Evolutionary conservation across 768 basidiomycete species (phyloP), one percentile per base, ranked within the genome.

Genomic region (Russula sp.): DNA sequence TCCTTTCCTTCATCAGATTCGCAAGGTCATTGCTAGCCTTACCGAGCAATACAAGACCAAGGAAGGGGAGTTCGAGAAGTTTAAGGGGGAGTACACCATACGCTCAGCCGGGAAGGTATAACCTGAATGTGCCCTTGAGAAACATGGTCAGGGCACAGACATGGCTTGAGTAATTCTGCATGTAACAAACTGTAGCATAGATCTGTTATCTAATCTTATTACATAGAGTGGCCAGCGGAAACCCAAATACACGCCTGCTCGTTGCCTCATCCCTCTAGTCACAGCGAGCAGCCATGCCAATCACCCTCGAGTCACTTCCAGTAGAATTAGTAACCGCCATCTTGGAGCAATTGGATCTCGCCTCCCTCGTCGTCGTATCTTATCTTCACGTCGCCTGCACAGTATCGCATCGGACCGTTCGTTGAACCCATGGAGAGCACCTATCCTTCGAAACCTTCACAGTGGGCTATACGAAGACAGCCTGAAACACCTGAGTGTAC

Each of bases 11-110:
- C 57, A 68, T 54, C 73, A 97, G 92, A 96, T 98, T 67, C 84
- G 82, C 65, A 88, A 87, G 66, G 91, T 94, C 26, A 80, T 98
- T 52, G 74, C 85, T 34, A 88, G 79, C 50, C 81, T 98, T 63
- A 79, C 89, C 30, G 88, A 89, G 66, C 92, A 94, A 76, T 95
- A 98, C 80, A 93, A 92, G 76, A 77, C 81, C 57, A 94, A 91
- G 75, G 95, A 94, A 70, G 81, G 84, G 65, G 92, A 92, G 63
- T 87, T 93, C 67, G 88, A 92, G 70, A 75, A 77, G 30, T 91
- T 93, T 78, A 91, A 90, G 73, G 79, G 78, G 70, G 88, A 92
- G 60, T 86, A 90, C 73, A 84, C 84, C 66, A 88, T 92, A 68
- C 84, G 89, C 36, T 82, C 86, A 20, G 82, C 70, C 7, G 67